A percentile compares a stretch with the other conserved stretches of the same genome.
Evolutionary conservation across 768 basidiomycete genomes (phyloP).

Genomic region (Amanita jacksonii): DNA sequence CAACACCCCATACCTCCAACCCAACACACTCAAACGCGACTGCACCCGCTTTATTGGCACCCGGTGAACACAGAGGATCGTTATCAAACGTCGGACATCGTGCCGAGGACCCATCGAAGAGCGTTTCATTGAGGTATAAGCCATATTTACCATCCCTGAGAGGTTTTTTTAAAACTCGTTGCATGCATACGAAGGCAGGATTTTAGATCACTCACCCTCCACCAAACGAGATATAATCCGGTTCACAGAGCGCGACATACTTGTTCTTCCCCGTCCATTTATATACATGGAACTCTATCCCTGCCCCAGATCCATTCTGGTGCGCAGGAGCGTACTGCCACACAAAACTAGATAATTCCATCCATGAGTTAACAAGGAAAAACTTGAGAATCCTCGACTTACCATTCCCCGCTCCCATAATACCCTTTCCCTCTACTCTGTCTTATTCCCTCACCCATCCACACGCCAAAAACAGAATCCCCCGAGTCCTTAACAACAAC

Average conservation of each 20-base stretch:
- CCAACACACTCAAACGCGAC: constrained; percentile 85
- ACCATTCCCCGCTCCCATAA: constrained; percentile 88
- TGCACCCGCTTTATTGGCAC: constrained; percentile 34
- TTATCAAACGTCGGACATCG: constrained; percentile 84
- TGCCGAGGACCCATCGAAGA: constrained; percentile 79
- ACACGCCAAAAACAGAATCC: constrained; percentile 71
- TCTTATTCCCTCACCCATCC: constrained; percentile 65
- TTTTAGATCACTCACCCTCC: constrained; percentile 60
- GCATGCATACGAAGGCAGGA: too few relatives aligned
- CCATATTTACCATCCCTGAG: constrained; percentile 83
- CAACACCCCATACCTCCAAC: constrained; percentile 85
- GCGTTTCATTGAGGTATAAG: constrained; percentile 73
- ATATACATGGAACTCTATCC: constrained; percentile 47
- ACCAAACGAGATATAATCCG: constrained; percentile 76
- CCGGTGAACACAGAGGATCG: constrained; percentile 60
- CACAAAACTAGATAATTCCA: constrained; percentile 45
- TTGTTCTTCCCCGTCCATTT: constrained; percentile 85
- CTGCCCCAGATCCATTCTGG: too few relatives aligned
- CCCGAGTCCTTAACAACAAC: constrained; percentile 57
- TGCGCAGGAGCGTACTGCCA: too few relatives aligned
- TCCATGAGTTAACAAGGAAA: neutral
- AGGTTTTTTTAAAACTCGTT: too few relatives aligned
- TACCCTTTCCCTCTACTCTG: constrained; percentile 54
- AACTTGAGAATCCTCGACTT: constrained; percentile 18
- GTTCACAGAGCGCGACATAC: constrained; percentile 83